A percentile compares a stretch with the other conserved stretches of the same genome.
These are phyloP conservation scores for Cynanchum wilfordii DNA, from an alignment of 257 asterid species.

Conservation along the genomic window DNA sequence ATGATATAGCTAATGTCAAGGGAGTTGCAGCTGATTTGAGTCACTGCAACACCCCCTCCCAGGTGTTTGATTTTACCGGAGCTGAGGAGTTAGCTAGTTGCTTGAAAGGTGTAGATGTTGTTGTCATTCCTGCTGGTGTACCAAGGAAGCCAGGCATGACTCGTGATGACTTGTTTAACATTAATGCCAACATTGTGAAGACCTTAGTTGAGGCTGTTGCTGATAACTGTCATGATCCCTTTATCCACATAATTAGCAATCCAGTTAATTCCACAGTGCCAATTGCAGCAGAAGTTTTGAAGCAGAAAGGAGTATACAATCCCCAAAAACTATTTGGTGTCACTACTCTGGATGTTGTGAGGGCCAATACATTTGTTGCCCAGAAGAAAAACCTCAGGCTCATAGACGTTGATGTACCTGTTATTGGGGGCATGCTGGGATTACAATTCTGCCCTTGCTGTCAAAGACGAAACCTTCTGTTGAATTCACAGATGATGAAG, in stretches of 20 bases:
- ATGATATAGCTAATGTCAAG: conserved; percentile 77
- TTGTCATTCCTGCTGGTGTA: conserved; percentile 85
- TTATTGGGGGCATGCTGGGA: conserved; percentile 87
- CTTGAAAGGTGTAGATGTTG: conserved; percentile 63
- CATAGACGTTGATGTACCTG: conserved; percentile 77
- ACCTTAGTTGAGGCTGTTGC: conserved; percentile 70
- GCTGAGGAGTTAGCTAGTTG: conserved; percentile 55
- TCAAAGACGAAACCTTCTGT: conserved; percentile 68
- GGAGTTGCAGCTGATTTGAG: conserved; percentile 88
- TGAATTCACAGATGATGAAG: conserved; percentile 55
- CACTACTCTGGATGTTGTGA: conserved; percentile 77
- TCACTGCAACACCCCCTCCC: conserved; percentile 86
- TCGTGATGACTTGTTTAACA: conserved; percentile 82
- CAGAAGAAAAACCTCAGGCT: conserved; percentile 64
- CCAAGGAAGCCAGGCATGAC: conserved; percentile 91
- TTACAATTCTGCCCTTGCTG: conserved; percentile 71
- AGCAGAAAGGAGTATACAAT: conserved; percentile 61
- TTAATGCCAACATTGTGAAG: conserved; percentile 72
- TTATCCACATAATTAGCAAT: conserved; percentile 79
- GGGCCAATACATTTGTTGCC: conserved; percentile 75
- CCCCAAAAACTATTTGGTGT: conserved; percentile 85
- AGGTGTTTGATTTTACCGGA: conserved; percentile 63
- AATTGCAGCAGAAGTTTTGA: conserved; percentile 81
- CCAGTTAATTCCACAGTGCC: conserved; percentile 90
- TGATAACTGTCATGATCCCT: conserved; percentile 76